Conservation (phyloP, 176 grass and related monocot species). For the Oryza glaberrima region DNA sequence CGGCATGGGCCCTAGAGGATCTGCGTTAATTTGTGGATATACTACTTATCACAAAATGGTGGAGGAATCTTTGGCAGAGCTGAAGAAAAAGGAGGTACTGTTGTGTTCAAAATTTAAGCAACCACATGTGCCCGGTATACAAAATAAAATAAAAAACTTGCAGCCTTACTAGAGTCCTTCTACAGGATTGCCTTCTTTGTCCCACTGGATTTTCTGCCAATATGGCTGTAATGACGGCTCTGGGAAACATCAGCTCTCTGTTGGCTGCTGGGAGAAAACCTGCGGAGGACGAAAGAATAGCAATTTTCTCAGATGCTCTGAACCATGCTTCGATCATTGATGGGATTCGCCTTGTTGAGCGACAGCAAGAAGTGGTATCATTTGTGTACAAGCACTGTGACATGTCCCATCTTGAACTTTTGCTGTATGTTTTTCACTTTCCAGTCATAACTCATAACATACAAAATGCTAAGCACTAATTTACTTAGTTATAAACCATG, state of each 20-base stretch:
- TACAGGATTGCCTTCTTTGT: constrained; percentile 88
- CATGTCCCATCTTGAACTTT: constrained; percentile 72
- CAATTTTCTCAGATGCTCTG: constrained; percentile 86
- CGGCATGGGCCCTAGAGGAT: constrained; percentile 93
- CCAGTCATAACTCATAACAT: constrained; percentile 31
- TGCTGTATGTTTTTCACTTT: constrained; percentile 65
- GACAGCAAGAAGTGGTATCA: constrained; percentile 57
- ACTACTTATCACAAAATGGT: constrained; percentile 79
- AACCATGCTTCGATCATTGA: constrained; percentile 98
- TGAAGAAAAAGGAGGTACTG: constrained; percentile 77
- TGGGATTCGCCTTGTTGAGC: constrained; percentile 73
- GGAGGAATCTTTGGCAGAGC: constrained; percentile 62
- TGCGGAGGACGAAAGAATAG: constrained; percentile 50
- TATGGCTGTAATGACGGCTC: constrained; percentile 72
- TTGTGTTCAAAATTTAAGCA: background rate
- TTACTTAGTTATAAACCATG: background rate
- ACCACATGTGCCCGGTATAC: background rate
- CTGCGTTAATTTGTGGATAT: constrained; percentile 75
- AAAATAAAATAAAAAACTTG: background rate
- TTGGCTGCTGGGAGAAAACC: constrained; percentile 55
- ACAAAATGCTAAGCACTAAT: background rate
- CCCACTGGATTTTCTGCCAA: constrained; percentile 92
- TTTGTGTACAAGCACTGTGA: constrained; percentile 92
- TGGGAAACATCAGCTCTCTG: constrained; percentile 72
- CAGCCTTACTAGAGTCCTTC: background rate